phyloP scores from a whole-genome alignment of 306 rosid genomes.

The Casuarina equisetifolia region DNA sequence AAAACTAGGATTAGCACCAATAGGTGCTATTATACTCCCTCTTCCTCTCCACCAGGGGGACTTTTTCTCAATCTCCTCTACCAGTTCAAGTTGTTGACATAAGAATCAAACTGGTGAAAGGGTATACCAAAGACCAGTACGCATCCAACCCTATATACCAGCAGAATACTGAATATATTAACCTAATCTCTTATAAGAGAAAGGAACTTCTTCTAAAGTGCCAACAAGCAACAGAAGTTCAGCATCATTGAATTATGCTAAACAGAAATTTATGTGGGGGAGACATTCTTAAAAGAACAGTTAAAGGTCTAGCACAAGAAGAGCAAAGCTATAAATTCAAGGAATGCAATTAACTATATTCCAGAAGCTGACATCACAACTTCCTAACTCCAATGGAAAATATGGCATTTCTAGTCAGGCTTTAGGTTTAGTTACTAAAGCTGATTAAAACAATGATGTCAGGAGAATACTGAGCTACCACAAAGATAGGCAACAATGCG shows the following conservation, averaged over 20 bases:
- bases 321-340: neutral
- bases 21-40: neutral
- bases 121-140: neutral
- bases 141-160: neutral
- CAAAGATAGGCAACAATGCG: neutral
- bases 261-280: neutral
- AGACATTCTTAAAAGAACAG: neutral
- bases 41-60: neutral
- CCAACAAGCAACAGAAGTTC: slow-evolving; percentile 1
- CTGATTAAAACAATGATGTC: neutral
- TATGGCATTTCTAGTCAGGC: neutral
- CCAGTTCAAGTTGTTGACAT: neutral
- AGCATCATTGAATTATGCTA: slow-evolving; percentile 9
- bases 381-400: neutral
- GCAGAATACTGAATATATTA: neutral
- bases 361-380: neutral
- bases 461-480: neutral
- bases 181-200: slow-evolving; percentile 12
- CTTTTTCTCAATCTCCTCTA: neutral
- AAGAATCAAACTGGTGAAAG: neutral
- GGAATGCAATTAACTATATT: neutral
- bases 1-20: neutral
- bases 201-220: slow-evolving; percentile 14
- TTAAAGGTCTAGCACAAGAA: neutral
- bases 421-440: neutral